These are phyloP conservation scores for Tinospora cordifolia DNA, from an alignment of 164 flowering plant genomes.

Conservation along the genomic window DNA sequence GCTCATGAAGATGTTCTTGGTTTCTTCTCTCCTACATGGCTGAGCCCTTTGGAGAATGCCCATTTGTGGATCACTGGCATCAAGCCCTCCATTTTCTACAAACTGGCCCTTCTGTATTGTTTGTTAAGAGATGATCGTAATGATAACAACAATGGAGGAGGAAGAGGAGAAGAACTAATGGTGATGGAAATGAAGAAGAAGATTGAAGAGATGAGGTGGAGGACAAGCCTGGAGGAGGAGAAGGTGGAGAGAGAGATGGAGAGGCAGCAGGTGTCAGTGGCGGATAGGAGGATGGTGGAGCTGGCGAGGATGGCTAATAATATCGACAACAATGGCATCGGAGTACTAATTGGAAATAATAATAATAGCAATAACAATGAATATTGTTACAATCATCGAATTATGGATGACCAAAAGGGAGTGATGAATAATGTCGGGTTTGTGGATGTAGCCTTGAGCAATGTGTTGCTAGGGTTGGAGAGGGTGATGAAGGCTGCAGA, in stretches of 20 bases:
- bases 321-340: not conserved
- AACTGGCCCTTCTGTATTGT: constrained; percentile 22
- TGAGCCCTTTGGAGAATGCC: not conserved
- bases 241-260: constrained; percentile 35
- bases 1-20: constrained; percentile 9
- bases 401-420: not conserved
- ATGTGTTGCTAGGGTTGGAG: constrained; percentile 10
- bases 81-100: constrained; percentile 36
- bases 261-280: constrained; percentile 28
- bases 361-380: not conserved
- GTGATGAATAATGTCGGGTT: not conserved
- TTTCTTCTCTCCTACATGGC: constrained; percentile 6
- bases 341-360: too few species aligned
- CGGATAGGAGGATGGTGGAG: constrained; percentile 21
- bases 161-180: not conserved
- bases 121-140: too few species aligned
- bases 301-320: constrained; percentile 5
- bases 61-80: constrained; percentile 6
- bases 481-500: constrained; percentile 17
- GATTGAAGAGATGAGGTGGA: constrained; percentile 15
- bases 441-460: constrained; percentile 11
- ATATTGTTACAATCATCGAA: too few species aligned
- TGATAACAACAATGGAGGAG: not conserved
- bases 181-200: constrained; percentile 10
- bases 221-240: constrained; percentile 24